Evolutionary conservation across 768 basidiomycete species (phyloP).

Genomic region (Infundibulicybe gibba): DNA sequence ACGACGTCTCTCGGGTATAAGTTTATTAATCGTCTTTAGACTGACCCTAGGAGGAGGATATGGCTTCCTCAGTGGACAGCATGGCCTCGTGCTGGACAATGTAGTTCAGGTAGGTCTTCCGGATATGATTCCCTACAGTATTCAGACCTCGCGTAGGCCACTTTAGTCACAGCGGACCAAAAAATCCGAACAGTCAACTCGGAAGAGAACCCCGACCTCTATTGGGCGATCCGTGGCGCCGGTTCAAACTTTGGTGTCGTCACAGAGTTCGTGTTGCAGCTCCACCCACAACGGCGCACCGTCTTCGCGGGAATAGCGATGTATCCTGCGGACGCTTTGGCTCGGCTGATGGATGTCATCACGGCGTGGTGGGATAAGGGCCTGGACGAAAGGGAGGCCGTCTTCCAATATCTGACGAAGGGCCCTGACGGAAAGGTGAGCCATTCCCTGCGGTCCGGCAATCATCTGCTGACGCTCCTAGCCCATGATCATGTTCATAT

Average conservation of each 20-base stretch:
- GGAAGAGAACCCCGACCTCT: neutral
- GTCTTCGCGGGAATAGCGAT: neutral
- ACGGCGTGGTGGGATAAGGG: neutral
- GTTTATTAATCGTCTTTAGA: neutral
- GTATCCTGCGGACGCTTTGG: neutral
- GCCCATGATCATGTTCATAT: neutral
- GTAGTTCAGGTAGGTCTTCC: neutral
- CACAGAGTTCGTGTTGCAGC: neutral
- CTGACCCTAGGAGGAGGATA: constrained; percentile 1
- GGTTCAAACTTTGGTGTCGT: neutral
- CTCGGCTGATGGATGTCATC: neutral
- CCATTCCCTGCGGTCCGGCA: neutral
- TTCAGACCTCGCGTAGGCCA: neutral
- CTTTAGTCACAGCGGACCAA: neutral
- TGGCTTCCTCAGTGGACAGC: neutral
- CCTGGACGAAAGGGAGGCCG: neutral
- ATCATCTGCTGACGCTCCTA: neutral
- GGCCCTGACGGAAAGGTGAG: neutral
- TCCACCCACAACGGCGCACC: neutral
- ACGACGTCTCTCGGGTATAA: too few species aligned
- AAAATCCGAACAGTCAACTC: neutral
- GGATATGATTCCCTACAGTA: neutral
- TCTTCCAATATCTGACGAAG: neutral
- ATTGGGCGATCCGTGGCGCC: neutral
- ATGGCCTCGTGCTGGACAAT: constrained; percentile 2